Percentiles rank a stretch among this genome's conserved stretches.
These are phyloP conservation scores for Lachnellula subtilissima DNA, from an alignment of 2,329 filamentous ascomycete genomes.

Conservation along the genomic window DNA sequence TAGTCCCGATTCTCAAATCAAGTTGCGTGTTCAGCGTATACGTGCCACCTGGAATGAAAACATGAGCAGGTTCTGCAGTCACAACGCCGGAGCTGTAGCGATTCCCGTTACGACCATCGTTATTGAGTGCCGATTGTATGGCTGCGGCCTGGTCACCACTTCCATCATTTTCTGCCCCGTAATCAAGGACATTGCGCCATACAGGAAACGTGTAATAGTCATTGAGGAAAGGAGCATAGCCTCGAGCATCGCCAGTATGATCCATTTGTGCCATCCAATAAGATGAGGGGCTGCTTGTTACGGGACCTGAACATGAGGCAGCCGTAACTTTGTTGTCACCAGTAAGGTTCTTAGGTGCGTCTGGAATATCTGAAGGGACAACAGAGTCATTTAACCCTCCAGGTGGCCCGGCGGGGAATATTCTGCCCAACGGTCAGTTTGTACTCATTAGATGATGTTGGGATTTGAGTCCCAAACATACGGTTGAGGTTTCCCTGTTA, in stretches of 20 bases:
- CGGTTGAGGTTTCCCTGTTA: too few relatives aligned
- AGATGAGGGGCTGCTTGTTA: background rate
- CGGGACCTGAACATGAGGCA: background rate
- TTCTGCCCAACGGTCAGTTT: too few relatives aligned
- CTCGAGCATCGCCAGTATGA: background rate
- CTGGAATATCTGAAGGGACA: too few relatives aligned
- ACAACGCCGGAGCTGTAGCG: background rate
- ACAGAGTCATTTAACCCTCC: too few relatives aligned
- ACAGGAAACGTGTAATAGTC: constrained; percentile 32
- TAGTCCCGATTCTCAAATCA: background rate
- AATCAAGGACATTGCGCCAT: constrained; percentile 64
- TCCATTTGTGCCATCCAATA: background rate
- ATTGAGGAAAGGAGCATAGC: background rate
- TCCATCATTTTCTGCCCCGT: constrained; percentile 61
- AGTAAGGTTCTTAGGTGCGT: too few relatives aligned
- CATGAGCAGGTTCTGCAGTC: background rate
- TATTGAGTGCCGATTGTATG: constrained; percentile 70
- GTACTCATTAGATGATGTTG: too few relatives aligned
- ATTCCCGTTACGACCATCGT: background rate
- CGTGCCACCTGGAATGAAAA: background rate
- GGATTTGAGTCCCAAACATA: too few relatives aligned
- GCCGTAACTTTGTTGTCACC: background rate
- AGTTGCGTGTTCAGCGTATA: background rate
- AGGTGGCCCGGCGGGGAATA: too few relatives aligned
- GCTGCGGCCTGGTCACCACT: constrained; percentile 74